Conservation (phyloP, 139 green algal genomes). For the Auxenochlorella pyrenoidosa region DNA sequence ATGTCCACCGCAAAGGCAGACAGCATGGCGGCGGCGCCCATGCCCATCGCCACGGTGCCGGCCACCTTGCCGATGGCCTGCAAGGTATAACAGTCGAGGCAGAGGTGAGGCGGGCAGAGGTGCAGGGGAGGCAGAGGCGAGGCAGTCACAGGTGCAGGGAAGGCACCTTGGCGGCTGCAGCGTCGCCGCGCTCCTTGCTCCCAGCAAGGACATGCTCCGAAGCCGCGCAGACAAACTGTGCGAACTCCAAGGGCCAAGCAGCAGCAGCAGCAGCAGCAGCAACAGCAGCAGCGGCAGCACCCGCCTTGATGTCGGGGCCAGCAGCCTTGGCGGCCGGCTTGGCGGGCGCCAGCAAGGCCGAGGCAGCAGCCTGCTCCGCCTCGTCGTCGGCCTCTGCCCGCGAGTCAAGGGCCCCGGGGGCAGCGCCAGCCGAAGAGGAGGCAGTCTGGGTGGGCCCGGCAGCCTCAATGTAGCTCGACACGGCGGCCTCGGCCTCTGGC, state of each 20-base stretch:
- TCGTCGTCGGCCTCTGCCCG: neutral
- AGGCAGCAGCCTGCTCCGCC: neutral
- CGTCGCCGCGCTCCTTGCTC: too few species aligned
- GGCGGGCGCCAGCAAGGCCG: neutral
- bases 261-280: too few species aligned
- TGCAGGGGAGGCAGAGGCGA: too few species aligned
- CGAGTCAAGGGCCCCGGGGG: too few species aligned
- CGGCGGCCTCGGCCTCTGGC: neutral
- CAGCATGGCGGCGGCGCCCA: constrained; percentile 12
- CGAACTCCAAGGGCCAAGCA: too few species aligned
- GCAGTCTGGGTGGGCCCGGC: neutral
- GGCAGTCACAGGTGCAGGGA: too few species aligned
- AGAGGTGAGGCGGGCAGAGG: too few species aligned
- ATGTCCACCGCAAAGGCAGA: constrained; percentile 11
- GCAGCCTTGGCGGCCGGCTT: neutral
- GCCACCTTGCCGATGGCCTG: constrained; percentile 1
- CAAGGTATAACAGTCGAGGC: too few species aligned
- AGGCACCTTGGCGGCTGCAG: too few species aligned
- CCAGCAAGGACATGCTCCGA: too few species aligned
- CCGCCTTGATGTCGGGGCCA: neutral
- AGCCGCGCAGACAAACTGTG: too few species aligned
- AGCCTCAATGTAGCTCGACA: neutral
- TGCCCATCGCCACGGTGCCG: constrained; percentile 20
- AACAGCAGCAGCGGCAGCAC: too few species aligned
- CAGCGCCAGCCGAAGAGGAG: neutral